Evolutionary conservation across 2,329 filamentous ascomycete species (phyloP), one percentile per base, ranked within the genome.

Genomic region (Diaporthe australafricana): DNA sequence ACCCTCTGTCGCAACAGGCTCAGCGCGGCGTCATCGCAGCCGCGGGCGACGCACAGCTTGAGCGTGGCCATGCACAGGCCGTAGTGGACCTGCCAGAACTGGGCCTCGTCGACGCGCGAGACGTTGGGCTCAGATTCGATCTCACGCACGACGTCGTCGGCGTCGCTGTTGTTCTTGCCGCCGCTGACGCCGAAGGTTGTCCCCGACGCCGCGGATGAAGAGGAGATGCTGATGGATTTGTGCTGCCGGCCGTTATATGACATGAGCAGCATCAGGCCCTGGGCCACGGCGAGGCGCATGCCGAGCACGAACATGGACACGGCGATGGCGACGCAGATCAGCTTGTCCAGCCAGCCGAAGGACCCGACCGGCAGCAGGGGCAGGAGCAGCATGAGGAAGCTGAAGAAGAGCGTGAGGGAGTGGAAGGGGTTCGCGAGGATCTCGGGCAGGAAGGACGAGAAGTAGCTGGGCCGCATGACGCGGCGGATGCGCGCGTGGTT

Each of bases 21-120:
- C 72, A 97, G 84, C 7, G 91, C 89, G 17, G 92, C 89, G 73
- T 96, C 94, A 53, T 93, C 91, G 56, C 82, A 85, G 5, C 91
- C 92, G 74, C 83, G 85, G 5, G 84, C 80, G 32, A 98, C 89
- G 72, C 91, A 89, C 25, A 99, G 83, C 81, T 94, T 97, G 75
- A 99, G 81, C 79, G 97, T 98, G 11, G 96, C 96, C 93, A 98
- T 97, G 79, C 95, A 97, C 50, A 98, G 86, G 1, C 96, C 95
- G 80, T 98, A 98, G 82, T 99, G 96, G 17, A 98, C 96, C 84
- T 99, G 96, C 96, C 96, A 99, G 82, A 99, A 98, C 79, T 95
- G 92, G 1, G 95, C 96, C 78, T 98, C 95, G 71, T 98, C 94
- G 57, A 99, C 91, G 1, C 88, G 88, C 55, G 89, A 88, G 32